Conservation (phyloP, 495 filamentous ascomycete genomes). For the Evernia prunastri region DNA sequence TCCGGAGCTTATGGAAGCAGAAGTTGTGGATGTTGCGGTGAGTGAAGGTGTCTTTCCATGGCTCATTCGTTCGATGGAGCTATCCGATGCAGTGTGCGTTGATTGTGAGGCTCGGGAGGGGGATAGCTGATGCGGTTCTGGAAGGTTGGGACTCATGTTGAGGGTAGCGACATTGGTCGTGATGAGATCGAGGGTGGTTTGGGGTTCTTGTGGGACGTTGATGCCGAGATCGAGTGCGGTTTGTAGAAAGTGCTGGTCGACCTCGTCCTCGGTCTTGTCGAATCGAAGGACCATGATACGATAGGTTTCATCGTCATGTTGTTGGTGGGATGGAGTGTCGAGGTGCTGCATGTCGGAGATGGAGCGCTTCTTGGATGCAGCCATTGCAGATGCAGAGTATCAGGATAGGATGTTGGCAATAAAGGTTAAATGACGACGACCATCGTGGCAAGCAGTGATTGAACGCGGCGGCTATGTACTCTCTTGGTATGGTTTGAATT, state of each 20-base stretch:
- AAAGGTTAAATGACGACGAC: conserved; percentile 13
- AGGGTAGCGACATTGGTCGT: conserved; percentile 22
- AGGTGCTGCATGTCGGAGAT: conserved; percentile 10
- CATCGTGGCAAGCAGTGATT: conserved; percentile 13
- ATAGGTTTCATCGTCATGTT: conserved; percentile 23
- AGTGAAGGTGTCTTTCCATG: conserved; percentile 24
- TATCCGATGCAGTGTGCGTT: conserved; percentile 24
- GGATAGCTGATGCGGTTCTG: conserved; percentile 4
- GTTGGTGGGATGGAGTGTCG: background rate
- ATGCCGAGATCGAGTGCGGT: conserved; percentile 25
- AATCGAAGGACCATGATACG: conserved; percentile 27
- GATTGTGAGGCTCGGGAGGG: conserved; percentile 21
- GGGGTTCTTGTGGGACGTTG: conserved; percentile 22
- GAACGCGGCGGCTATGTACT: background rate
- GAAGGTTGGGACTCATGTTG: conserved; percentile 6
- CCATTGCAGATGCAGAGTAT: conserved; percentile 1
- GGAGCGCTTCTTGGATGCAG: conserved; percentile 15
- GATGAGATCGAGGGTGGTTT: conserved; percentile 25
- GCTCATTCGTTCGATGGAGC: conserved; percentile 25
- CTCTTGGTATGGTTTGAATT: too few relatives aligned
- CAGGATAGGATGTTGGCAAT: conserved; percentile 5
- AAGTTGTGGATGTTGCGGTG: conserved; percentile 24
- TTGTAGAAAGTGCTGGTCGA: conserved; percentile 23
- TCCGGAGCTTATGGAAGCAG: conserved; percentile 19
- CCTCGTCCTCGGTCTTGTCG: conserved; percentile 25